Percentiles rank a stretch among this genome's conserved stretches.
Evolutionary conservation across 225 moss, liverwort and hornwort species (phyloP).

Genomic region (Climacium dendroides): DNA sequence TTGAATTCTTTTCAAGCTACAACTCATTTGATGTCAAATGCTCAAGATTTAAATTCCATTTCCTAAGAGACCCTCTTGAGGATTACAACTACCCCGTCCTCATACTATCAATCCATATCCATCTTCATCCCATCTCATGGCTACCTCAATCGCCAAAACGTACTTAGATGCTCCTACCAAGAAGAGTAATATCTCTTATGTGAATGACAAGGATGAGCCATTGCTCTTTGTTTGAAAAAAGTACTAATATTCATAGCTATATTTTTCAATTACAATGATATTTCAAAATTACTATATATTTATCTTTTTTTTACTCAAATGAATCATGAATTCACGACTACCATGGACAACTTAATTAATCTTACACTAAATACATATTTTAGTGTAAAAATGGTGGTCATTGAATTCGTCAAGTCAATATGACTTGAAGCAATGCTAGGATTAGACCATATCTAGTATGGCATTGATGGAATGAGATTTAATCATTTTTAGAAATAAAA

Average conservation of each 20-base stretch:
- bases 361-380: neutral
- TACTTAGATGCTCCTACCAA: too few relatives aligned
- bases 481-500: too few relatives aligned
- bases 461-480: too few relatives aligned
- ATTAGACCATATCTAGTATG: too few relatives aligned
- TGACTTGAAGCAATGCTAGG: too few relatives aligned
- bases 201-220: fast-evolving
- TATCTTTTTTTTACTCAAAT: too few relatives aligned
- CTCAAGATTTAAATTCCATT: neutral
- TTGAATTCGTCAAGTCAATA: neutral
- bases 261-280: too few relatives aligned
- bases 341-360: neutral
- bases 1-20: neutral
- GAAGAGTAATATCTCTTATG: neutral
- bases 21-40: neutral
- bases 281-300: too few relatives aligned
- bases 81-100: neutral
- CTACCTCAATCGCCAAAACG: too few relatives aligned
- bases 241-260: neutral
- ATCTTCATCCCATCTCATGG: neutral
- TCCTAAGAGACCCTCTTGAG: neutral
- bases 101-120: neutral
- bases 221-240: neutral
- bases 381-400: neutral
- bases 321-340: too few relatives aligned